Evolutionary conservation across 116 monocot genomes (phyloP).

Genomic region (Phalaenopsis hybrid): DNA sequence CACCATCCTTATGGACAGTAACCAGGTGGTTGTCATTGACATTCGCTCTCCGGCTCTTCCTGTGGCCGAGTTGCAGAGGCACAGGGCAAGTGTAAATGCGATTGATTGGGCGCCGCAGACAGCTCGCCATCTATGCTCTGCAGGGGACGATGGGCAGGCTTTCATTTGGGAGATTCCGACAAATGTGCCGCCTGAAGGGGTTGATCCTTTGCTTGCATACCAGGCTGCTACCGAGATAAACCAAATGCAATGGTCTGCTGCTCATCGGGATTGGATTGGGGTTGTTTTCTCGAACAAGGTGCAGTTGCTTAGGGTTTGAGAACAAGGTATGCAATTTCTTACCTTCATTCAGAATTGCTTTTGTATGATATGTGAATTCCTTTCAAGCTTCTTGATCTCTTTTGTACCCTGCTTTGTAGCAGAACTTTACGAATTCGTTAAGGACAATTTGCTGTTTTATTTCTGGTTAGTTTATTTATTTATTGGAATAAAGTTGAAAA

Average conservation of each 20-base stretch:
- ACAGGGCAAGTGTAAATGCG: conserved; percentile 83
- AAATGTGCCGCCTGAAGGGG: conserved; percentile 24
- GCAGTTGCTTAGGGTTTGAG: conserved; percentile 71
- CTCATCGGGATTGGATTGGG: conserved; percentile 66
- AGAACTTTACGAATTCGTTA: background rate
- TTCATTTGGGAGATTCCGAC: conserved; percentile 81
- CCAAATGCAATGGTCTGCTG: conserved; percentile 74
- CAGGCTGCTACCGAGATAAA: conserved; percentile 63
- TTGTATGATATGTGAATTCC: background rate
- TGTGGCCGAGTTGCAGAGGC: conserved; percentile 92
- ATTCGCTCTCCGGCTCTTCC: conserved; percentile 91
- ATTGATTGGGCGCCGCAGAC: conserved; percentile 97
- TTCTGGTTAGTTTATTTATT: too few species aligned
- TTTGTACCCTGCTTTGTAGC: background rate
- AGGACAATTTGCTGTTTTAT: too few species aligned
- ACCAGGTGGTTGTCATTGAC: conserved; percentile 96
- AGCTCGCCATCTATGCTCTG: conserved; percentile 95
- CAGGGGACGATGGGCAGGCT: conserved; percentile 88
- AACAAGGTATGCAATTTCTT: conserved; percentile 16
- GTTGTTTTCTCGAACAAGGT: conserved; percentile 80
- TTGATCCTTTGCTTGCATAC: conserved; percentile 63
- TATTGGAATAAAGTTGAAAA: background rate
- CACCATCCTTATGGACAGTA: conserved; percentile 92
- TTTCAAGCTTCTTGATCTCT: background rate
- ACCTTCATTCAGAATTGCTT: background rate